These are phyloP conservation scores for Haplosporangium gracile DNA, from an alignment of 192 early-diverging fungal genomes.

Conservation along the genomic window DNA sequence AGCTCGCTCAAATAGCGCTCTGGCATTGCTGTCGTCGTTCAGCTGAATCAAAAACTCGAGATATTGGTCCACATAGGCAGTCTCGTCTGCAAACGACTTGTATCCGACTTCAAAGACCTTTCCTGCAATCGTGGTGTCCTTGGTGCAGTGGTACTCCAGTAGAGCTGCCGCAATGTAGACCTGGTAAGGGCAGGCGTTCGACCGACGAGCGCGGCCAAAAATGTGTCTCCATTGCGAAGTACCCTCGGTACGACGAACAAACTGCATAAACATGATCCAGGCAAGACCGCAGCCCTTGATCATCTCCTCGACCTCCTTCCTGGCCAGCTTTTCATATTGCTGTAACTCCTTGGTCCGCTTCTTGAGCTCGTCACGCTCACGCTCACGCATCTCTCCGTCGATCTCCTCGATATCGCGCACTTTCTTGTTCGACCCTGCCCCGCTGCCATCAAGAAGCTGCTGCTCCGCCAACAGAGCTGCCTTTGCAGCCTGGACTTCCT, in stretches of 20 bases:
- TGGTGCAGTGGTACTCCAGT: constrained; percentile 94
- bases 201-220: constrained; percentile 84
- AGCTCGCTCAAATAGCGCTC: constrained; percentile 93
- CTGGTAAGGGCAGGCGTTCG: constrained; percentile 82
- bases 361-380: constrained; percentile 65
- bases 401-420: constrained; percentile 62
- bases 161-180: constrained; percentile 73
- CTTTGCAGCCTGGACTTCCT: constrained; percentile 61
- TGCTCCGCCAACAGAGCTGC: constrained; percentile 47
- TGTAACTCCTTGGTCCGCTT: constrained; percentile 69
- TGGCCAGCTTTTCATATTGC: constrained; percentile 70
- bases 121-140: constrained; percentile 85
- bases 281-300: constrained; percentile 73
- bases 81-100: constrained; percentile 82
- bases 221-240: constrained; percentile 66
- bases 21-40: constrained; percentile 93
- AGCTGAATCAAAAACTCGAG: constrained; percentile 88
- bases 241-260: constrained; percentile 82
- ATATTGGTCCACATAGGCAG: constrained; percentile 84
- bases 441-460: constrained; percentile 45
- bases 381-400: constrained; percentile 70
- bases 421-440: constrained; percentile 56
- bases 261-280: constrained; percentile 93
- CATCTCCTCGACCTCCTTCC: constrained; percentile 67
- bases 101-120: constrained; percentile 93